Percentiles rank a stretch among this genome's conserved stretches.
phyloP scores from a whole-genome alignment of 163 green algal species.

The Prototheca stagnorum region DNA sequence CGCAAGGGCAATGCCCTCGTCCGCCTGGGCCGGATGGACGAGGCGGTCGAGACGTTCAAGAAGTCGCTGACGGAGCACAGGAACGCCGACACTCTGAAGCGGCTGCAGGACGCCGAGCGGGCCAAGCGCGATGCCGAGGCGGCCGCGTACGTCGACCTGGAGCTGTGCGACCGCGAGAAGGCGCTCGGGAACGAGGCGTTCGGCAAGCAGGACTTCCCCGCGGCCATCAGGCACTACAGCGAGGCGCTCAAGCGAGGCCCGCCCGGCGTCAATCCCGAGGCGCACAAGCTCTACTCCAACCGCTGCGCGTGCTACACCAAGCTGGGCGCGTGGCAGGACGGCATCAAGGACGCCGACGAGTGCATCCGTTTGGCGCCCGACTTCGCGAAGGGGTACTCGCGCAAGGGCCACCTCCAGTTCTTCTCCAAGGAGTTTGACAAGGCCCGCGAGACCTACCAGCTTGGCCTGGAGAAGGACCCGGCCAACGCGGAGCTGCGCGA shows the following conservation, averaged over 20 bases:
- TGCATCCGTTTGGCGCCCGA: constrained; percentile 83
- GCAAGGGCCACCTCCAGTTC: constrained; percentile 90
- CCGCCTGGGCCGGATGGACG: constrained; percentile 49
- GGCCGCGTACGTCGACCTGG: constrained; percentile 70
- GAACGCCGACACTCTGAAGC: constrained; percentile 87
- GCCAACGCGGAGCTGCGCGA: constrained; percentile 87
- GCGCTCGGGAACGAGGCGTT: constrained; percentile 81
- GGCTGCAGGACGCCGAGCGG: constrained; percentile 79
- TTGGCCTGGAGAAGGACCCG: constrained; percentile 68
- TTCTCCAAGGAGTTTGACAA: constrained; percentile 87
- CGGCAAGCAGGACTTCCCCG: constrained; percentile 56
- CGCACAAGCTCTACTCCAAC: constrained; percentile 92
- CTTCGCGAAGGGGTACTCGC: constrained; percentile 93
- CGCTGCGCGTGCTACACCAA: constrained; percentile 96
- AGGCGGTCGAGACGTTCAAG: constrained; percentile 55
- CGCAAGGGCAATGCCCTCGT: constrained; percentile 77
- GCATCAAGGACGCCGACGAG: constrained; percentile 68
- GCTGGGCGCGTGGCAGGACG: constrained; percentile 81
- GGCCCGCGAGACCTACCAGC: constrained; percentile 82
- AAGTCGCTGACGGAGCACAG: constrained; percentile 89
- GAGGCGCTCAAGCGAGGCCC: constrained; percentile 80
- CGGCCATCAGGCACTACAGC: constrained; percentile 82
- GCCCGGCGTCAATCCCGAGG: constrained; percentile 54
- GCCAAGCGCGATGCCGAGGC: constrained; percentile 55
- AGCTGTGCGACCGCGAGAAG: constrained; percentile 49